These are phyloP conservation scores for Pyrenochaeta sp. DNA, from an alignment of 2,329 filamentous ascomycete species.

Conservation along the genomic window DNA sequence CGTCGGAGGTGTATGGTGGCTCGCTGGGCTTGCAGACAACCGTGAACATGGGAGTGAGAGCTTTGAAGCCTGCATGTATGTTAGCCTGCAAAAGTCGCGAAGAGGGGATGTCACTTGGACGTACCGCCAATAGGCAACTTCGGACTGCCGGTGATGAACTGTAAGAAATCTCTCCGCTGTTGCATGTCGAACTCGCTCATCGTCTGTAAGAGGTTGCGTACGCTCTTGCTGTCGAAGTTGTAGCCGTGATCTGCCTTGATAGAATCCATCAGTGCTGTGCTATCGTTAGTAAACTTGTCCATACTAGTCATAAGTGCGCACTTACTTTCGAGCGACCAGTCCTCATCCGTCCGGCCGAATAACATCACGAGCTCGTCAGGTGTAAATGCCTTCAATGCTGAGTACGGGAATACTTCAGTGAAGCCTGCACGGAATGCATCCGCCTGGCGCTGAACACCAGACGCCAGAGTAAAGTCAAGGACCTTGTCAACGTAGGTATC, in stretches of 20 bases:
- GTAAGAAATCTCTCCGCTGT: constrained; percentile 90
- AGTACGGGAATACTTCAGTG: constrained; percentile 95
- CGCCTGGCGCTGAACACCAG: constrained; percentile 85
- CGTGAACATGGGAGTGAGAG: constrained; percentile 96
- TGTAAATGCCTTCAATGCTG: constrained; percentile 90
- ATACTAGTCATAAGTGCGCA: constrained; percentile 24
- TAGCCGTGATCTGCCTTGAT: constrained; percentile 99
- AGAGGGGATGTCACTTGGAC: constrained; percentile 32
- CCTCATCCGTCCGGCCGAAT: constrained; percentile 91
- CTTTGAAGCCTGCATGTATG: constrained; percentile 80
- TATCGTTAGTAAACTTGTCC: constrained; percentile 35
- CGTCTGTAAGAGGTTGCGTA: constrained; percentile 88
- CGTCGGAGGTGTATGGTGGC: constrained; percentile 89
- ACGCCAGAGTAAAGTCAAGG: constrained; percentile 89
- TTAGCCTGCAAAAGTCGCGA: constrained; percentile 2
- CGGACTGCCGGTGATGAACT: constrained; percentile 97
- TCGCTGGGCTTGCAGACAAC: constrained; percentile 99
- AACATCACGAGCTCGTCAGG: constrained; percentile 94
- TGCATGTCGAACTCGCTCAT: constrained; percentile 85
- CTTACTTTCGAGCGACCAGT: constrained; percentile 97
- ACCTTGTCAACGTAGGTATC: constrained; percentile 86
- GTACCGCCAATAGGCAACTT: constrained; percentile 97
- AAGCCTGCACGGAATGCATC: constrained; percentile 92
- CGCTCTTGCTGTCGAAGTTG: constrained; percentile 97
- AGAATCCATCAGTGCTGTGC: constrained; percentile 87